Percentiles rank a stretch among this genome's conserved stretches.
These are phyloP conservation scores for Phialophora verrucosa DNA, from an alignment of 2,329 filamentous ascomycete species.

Conservation along the genomic window DNA sequence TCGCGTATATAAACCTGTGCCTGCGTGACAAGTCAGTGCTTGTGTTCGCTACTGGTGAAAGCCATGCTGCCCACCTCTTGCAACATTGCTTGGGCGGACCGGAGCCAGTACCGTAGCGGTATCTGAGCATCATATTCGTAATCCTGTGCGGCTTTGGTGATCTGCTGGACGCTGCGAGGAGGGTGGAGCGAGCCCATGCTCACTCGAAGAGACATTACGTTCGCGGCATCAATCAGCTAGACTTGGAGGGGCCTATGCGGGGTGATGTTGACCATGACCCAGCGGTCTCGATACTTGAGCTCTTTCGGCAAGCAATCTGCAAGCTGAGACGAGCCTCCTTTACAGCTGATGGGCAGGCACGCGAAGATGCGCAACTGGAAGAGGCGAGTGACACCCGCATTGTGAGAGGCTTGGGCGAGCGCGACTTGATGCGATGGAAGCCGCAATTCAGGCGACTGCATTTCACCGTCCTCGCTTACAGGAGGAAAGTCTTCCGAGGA, in stretches of 20 bases:
- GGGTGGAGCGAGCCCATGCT: slow-evolving; percentile 28
- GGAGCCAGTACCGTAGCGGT: slow-evolving; percentile 78
- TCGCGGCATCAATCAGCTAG: slow-evolving; percentile 10
- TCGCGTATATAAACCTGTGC: slow-evolving; percentile 84
- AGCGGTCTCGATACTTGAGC: background rate
- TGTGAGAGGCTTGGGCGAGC: slow-evolving; percentile 23
- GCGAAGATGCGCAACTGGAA: slow-evolving; percentile 20
- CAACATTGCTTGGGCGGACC: slow-evolving; percentile 77
- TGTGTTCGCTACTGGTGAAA: background rate
- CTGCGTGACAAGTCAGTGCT: slow-evolving; percentile 54
- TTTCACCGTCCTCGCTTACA: slow-evolving; percentile 11
- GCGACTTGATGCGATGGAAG: slow-evolving; percentile 20
- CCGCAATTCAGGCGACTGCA: slow-evolving; percentile 32
- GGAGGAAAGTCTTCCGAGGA: slow-evolving; percentile 29
- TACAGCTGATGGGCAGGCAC: slow-evolving; percentile 1
- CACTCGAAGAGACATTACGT: slow-evolving; percentile 33
- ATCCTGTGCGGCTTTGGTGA: slow-evolving; percentile 74
- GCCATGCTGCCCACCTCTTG: slow-evolving; percentile 70
- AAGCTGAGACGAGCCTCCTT: background rate
- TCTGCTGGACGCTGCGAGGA: slow-evolving; percentile 77
- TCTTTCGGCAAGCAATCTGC: background rate
- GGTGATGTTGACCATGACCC: slow-evolving; percentile 1
- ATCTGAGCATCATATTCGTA: slow-evolving; percentile 82
- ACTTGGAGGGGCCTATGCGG: slow-evolving; percentile 18
- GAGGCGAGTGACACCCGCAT: slow-evolving; percentile 24